These are phyloP conservation scores for Penicillium hesseltinei DNA, from an alignment of 2,329 filamentous ascomycete genomes.

Conservation along the genomic window DNA sequence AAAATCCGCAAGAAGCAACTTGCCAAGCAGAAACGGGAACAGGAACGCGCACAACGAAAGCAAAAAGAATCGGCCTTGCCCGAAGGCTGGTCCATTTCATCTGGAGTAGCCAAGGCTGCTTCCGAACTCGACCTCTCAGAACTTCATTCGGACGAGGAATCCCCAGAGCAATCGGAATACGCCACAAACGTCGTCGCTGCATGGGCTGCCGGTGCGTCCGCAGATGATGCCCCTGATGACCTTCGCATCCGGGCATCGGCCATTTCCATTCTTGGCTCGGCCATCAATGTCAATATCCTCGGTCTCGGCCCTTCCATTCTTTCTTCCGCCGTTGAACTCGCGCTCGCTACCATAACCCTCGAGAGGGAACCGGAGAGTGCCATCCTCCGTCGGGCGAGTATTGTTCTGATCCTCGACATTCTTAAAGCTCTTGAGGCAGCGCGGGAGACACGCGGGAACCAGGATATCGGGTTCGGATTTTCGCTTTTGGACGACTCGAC, in stretches of 20 bases:
- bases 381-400: constrained; percentile 44
- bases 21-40: constrained; percentile 27
- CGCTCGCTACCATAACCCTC: constrained; percentile 39
- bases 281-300: constrained; percentile 40
- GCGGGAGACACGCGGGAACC: constrained; percentile 30
- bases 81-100: constrained; percentile 32
- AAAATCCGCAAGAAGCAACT: constrained; percentile 26
- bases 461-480: constrained; percentile 41
- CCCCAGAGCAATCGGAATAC: constrained; percentile 34
- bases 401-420: constrained; percentile 41
- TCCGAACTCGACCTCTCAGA: constrained; percentile 15
- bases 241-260: constrained; percentile 45
- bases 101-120: constrained; percentile 10
- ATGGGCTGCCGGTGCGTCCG: constrained; percentile 40
- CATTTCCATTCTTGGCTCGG: constrained; percentile 44
- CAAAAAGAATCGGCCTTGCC: constrained; percentile 26
- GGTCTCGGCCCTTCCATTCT: constrained; percentile 38
- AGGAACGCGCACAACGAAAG: constrained; percentile 31
- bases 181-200: constrained; percentile 40
- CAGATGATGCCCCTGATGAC: constrained; percentile 44
- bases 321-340: constrained; percentile 40
- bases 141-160: constrained; percentile 35
- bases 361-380: constrained; percentile 39
- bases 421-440: constrained; percentile 41
- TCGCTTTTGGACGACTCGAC: constrained; percentile 29